phyloP scores from a whole-genome alignment of 2,329 filamentous ascomycete species.

The Grosmannia penicillata region DNA sequence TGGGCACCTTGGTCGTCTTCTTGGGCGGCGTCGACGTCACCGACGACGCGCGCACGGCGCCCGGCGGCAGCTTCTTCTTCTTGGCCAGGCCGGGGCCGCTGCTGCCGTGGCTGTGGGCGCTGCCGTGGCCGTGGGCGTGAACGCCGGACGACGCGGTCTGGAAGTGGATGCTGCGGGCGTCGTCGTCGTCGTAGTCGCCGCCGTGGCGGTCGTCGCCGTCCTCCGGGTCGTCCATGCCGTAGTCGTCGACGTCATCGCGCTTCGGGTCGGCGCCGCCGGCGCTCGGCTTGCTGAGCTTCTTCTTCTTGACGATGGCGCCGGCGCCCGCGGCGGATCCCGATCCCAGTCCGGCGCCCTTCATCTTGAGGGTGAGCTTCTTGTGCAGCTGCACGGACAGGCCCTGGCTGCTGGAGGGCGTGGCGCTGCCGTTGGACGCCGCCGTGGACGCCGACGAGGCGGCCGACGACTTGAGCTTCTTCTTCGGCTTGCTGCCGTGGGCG shows the following conservation, averaged over 20 bases:
- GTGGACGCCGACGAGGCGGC: slow-evolving; percentile 8
- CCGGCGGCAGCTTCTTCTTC: slow-evolving; percentile 8
- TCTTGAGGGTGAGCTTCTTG: slow-evolving; percentile 20
- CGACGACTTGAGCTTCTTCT: slow-evolving; percentile 41
- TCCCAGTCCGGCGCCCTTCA: slow-evolving; percentile 31
- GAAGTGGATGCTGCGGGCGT: slow-evolving; percentile 5
- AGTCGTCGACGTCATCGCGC: slow-evolving; percentile 7
- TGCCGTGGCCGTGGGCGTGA: background rate
- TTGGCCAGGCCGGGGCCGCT: slow-evolving; percentile 1
- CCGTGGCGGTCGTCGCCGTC: slow-evolving; percentile 2
- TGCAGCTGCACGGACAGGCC: slow-evolving; percentile 6
- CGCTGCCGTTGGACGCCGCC: background rate
- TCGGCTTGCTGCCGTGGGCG: slow-evolving; percentile 21
- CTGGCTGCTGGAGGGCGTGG: slow-evolving; percentile 9
- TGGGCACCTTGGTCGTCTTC: slow-evolving; percentile 26
- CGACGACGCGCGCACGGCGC: slow-evolving; percentile 12
- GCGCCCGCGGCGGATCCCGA: background rate
- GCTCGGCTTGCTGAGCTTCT: slow-evolving; percentile 30
- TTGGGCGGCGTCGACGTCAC: slow-evolving; percentile 25
- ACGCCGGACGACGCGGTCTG: background rate
- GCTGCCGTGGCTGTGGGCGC: background rate
- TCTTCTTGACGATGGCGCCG: slow-evolving; percentile 30
- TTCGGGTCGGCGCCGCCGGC: slow-evolving; percentile 8
- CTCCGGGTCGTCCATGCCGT: slow-evolving; percentile 8
- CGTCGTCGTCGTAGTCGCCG: slow-evolving; percentile 3